These are phyloP conservation scores for Fraxinus albicans DNA, from an alignment of 305 asterid species.

Conservation along the genomic window DNA sequence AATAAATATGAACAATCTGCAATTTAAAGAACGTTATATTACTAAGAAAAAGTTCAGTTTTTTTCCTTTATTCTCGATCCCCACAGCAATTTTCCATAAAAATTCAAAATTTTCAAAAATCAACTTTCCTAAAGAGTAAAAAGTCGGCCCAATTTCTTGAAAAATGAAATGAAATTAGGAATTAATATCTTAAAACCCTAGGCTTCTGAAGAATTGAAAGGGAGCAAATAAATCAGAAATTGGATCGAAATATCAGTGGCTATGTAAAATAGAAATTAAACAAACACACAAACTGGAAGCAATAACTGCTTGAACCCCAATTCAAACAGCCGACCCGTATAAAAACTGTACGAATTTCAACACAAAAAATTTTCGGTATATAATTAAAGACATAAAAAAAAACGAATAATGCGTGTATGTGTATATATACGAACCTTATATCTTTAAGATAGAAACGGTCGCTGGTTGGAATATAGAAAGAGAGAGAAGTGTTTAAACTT, in stretches of 20 bases:
- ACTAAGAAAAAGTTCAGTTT: background rate
- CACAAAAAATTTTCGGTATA: background rate
- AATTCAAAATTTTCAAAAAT: background rate
- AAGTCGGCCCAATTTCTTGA: background rate
- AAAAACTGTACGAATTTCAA: background rate
- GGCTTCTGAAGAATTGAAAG: background rate
- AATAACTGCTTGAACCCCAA: background rate
- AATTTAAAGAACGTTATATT: background rate
- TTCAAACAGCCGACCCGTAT: background rate
- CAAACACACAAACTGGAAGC: background rate
- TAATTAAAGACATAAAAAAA: background rate
- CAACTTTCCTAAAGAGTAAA: background rate
- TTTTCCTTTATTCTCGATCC: background rate
- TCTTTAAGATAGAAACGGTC: background rate
- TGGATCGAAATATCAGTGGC: background rate
- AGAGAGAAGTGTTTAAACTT: background rate
- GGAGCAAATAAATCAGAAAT: background rate
- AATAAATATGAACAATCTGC: background rate
- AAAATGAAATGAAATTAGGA: background rate
- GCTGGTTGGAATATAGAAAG: background rate
- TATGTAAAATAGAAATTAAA: background rate
- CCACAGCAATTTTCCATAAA: background rate
- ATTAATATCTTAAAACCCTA: background rate
- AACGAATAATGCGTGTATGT: conserved; percentile 11
- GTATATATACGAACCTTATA: conserved; percentile 21